Evolutionary conservation across 1,284 basidiomycete species (phyloP), one percentile per base, ranked within the genome.

Genomic region (Chalciporus sp.): DNA sequence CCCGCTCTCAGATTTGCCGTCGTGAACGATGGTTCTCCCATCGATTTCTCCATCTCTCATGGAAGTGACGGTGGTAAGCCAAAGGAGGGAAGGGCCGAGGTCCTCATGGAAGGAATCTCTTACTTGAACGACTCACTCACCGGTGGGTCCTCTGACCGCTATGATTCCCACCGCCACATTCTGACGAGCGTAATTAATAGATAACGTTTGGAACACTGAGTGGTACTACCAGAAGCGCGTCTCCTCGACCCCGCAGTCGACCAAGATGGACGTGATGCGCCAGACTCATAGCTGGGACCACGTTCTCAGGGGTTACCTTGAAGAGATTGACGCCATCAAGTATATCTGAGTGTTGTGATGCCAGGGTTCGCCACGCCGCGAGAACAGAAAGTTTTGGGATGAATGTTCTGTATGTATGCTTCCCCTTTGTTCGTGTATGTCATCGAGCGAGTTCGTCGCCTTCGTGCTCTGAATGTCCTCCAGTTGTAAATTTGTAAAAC

Each of bases 201-300:
- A 52, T 37, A 42, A 52, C 17, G 51, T 52, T 20, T 42, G 45
- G 53, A 55, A 55, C 43, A 52, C 53, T 7, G 1, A 14, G 31
- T 55, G 44, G 53, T 52, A 26, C 49, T 54, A 51, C 26, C 49
- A 54, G 26, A 55, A 55, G 26, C 39, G 17, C 2, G 52, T 53
- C 11, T 51, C 49, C 10, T 3, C 26, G 3, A 39, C 9, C 4
- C 17, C 42, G 4, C 42, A 31, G 11, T n/a, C 42, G 2, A 39
- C 9, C 17, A 10, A n/a, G 23, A 17, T 29, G 29, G 12, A 31
- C 29, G 29, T 31, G 29, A 31, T 14, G 29, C 10, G 29, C 29
- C 10, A 31, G 29, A 14, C 29, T 31, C 29, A 31, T 7, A 31
- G 10, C 29, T 31, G 29, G 29, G 29, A 31, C 29, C 8, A 9